These are phyloP conservation scores for Nicotiana tabacum DNA, from an alignment of 257 asterid genomes.

Conservation along the genomic window DNA sequence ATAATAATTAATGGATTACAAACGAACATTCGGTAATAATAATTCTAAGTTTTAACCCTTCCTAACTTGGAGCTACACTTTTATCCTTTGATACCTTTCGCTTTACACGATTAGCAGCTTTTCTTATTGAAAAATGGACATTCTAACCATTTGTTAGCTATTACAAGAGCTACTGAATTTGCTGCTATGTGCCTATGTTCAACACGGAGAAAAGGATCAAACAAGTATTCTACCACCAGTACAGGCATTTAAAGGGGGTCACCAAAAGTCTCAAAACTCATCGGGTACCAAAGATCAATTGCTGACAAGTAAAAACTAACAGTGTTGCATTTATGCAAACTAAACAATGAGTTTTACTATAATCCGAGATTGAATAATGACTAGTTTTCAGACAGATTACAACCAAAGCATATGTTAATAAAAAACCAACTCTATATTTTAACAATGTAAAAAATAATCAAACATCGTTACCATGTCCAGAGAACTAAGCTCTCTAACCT, in stretches of 20 bases:
- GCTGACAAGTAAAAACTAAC: background rate
- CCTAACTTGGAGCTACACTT: no score
- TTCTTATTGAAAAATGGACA: no score
- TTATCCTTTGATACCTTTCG: no score
- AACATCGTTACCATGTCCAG: background rate
- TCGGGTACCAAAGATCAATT: background rate
- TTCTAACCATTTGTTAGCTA: background rate
- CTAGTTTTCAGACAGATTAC: background rate
- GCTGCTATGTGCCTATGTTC: background rate
- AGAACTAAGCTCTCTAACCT: constrained; percentile 9
- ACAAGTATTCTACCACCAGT: background rate
- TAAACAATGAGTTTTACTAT: background rate
- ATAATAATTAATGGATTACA: no score
- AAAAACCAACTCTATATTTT: background rate
- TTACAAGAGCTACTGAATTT: background rate
- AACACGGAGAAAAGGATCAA: background rate
- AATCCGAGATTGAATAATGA: background rate
- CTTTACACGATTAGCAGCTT: no score
- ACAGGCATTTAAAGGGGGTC: background rate
- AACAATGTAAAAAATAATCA: constrained; percentile 10
- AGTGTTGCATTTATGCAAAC: background rate
- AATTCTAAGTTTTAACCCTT: no score
- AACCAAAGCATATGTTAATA: background rate
- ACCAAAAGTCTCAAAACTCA: background rate
- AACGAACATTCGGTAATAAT: no score